A percentile compares a stretch with the other conserved stretches of the same genome.
Evolutionary conservation across 257 asterid genomes (phyloP).

Genomic region (Plantago major): DNA sequence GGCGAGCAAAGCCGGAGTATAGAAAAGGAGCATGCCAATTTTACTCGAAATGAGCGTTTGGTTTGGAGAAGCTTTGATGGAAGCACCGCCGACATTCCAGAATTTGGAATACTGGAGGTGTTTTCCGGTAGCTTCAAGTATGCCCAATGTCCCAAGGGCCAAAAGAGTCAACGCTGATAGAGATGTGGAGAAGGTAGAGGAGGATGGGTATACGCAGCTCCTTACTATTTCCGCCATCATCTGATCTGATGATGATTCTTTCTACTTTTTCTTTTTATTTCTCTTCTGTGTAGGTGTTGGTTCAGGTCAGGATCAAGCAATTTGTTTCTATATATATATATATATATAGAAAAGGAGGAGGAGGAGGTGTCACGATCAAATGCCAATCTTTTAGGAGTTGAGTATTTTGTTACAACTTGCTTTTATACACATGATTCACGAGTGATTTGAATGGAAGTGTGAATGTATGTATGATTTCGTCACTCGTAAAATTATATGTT

Average conservation of each 20-base stretch:
- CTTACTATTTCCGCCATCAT: slow-evolving; percentile 18
- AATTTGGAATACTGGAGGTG: slow-evolving; percentile 74
- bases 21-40: slow-evolving; percentile 54
- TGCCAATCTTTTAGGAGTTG: too few species aligned
- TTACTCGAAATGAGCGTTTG: slow-evolving; percentile 34
- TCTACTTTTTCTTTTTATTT: too few species aligned
- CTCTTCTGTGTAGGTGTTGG: too few species aligned
- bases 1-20: slow-evolving; percentile 63
- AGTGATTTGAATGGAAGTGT: too few species aligned
- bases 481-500: too few species aligned
- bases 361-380: too few species aligned
- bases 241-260: neutral
- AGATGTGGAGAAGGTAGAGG: slow-evolving; percentile 32
- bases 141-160: slow-evolving; percentile 24
- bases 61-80: slow-evolving; percentile 14
- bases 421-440: too few species aligned
- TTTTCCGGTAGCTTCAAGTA: slow-evolving; percentile 48
- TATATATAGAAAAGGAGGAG: too few species aligned
- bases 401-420: too few species aligned
- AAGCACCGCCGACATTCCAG: slow-evolving; percentile 28
- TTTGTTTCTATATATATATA: too few species aligned
- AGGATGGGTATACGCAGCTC: slow-evolving; percentile 23
- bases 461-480: too few species aligned
- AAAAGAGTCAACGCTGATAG: slow-evolving; percentile 25
- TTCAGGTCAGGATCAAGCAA: too few species aligned